phyloP scores from a whole-genome alignment of 2,329 filamentous ascomycete genomes.

The Neofusicoccum cordaticola region DNA sequence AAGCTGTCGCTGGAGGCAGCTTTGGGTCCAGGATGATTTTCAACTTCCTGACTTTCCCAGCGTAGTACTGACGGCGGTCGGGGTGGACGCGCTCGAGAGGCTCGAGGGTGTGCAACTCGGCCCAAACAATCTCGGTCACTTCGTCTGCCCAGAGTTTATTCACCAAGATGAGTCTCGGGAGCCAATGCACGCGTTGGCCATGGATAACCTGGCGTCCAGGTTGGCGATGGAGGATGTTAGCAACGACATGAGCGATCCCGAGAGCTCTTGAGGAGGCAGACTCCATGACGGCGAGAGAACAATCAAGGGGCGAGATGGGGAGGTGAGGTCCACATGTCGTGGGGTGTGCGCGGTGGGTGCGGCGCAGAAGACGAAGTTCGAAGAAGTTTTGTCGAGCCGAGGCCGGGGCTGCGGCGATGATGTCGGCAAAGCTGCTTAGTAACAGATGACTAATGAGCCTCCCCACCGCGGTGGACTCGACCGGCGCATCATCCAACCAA shows the following conservation, averaged over 20 bases:
- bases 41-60: neutral
- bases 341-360: neutral
- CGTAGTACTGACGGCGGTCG: neutral
- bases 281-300: neutral
- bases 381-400: constrained; percentile 3
- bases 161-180: neutral
- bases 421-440: neutral
- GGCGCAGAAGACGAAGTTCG: neutral
- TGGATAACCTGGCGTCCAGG: neutral
- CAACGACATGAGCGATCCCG: constrained; percentile 6
- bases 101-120: neutral
- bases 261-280: constrained; percentile 5
- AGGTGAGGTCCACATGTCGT: constrained; percentile 1
- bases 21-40: neutral
- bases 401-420: neutral
- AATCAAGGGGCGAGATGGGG: neutral
- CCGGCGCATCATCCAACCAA: too few species aligned
- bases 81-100: neutral
- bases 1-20: neutral
- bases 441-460: neutral
- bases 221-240: neutral
- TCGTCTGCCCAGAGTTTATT: constrained; percentile 13
- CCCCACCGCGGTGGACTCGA: too few species aligned
- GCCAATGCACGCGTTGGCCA: neutral
- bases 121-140: neutral